Evolutionary conservation across 257 asterid genomes (phyloP).

Genomic region (Solanum sejunctum): DNA sequence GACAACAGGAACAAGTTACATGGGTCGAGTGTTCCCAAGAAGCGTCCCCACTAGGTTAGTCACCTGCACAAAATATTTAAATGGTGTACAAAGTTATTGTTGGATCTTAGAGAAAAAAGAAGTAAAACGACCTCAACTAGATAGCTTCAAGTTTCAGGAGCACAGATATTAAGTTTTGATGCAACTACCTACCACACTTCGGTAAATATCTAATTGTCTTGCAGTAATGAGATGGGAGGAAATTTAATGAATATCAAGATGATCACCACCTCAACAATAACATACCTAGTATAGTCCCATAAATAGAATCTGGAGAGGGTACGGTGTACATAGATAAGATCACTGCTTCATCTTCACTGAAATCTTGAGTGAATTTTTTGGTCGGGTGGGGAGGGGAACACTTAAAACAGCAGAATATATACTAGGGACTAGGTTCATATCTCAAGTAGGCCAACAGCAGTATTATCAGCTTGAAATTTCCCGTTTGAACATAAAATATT

Average conservation of each 20-base stretch:
- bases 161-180: background rate
- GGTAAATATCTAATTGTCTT: background rate
- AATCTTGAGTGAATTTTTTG: background rate
- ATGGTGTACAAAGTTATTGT: background rate
- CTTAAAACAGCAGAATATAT: background rate
- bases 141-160: background rate
- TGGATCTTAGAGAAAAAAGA: background rate
- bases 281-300: background rate
- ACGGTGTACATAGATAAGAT: background rate
- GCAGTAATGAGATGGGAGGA: background rate
- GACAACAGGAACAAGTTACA: slow-evolving; percentile 22
- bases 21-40: slow-evolving; percentile 62
- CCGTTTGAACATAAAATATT: background rate
- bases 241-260: background rate
- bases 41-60: slow-evolving; percentile 84
- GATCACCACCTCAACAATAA: background rate
- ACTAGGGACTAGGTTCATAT: background rate
- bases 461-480: background rate
- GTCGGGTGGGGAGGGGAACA: background rate
- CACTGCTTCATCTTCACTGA: background rate
- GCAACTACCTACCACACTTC: background rate
- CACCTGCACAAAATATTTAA: slow-evolving; percentile 45
- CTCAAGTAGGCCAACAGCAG: background rate
- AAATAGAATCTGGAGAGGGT: background rate
- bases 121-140: background rate